Evolutionary conservation across 1,284 basidiomycete species (phyloP), one percentile per base, ranked within the genome.

Genomic region (Cutaneotrichosporon sp.): DNA sequence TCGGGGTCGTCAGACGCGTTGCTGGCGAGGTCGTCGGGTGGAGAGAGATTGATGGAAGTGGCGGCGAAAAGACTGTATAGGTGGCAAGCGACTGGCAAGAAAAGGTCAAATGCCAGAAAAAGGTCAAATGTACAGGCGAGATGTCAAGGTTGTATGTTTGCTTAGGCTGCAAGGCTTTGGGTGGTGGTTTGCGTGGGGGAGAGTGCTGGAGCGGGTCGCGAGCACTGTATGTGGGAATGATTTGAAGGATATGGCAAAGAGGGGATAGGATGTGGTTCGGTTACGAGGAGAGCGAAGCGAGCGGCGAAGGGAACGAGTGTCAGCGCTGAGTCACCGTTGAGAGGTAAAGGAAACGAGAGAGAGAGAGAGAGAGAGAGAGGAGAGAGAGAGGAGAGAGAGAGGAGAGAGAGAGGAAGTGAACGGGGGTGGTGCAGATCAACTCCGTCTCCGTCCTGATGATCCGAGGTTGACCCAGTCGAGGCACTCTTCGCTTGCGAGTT

Each of bases 151-250:
- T n/a, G n/a, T n/a, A n/a, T n/a, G n/a, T n/a, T n/a, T n/a, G n/a
- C n/a, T n/a, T n/a, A n/a, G n/a, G n/a, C n/a, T n/a, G n/a, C n/a
- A n/a, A n/a, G n/a, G n/a, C n/a, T n/a, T n/a, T n/a, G n/a, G n/a
- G n/a, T 22, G 19, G 33, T 29, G 16, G 12, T 24, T 32, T n/a
- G 35, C 17, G 35, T 31, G 33, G 43, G 38, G 43, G 43, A 52
- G 51, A 47, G 32, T 48, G 51, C 45, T 47, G 45, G 46, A 48
- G 39, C 26, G 51, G 39, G 51, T 52, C 43, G 45, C 51, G 51
- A 52, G 51, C 38, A 34, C 51, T 49, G 39, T 6, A 41, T 26
- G 38, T 41, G 20, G 24, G 38, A 10, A 22, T 6, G 1, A 24
- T 16, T 26, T 25, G n/a, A 14, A 32, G 4, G 32, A 24, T 20